These are phyloP conservation scores for Rheum nobile DNA, from an alignment of 148 eudicot species.

Conservation along the genomic window DNA sequence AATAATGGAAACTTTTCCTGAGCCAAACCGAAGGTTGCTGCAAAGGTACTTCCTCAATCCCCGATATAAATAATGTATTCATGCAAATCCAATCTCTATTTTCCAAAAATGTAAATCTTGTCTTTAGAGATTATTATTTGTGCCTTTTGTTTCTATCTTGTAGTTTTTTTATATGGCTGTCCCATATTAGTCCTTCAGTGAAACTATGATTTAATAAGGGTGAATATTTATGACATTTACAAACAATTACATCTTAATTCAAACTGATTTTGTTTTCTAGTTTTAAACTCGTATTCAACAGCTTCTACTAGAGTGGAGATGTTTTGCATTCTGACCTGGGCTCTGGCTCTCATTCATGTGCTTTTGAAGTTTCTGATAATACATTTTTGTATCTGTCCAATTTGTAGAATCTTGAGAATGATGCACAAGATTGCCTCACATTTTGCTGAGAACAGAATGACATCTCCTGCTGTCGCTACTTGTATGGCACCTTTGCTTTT, in stretches of 20 bases:
- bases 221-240: background rate
- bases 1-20: constrained; percentile 88
- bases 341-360: background rate
- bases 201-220: background rate
- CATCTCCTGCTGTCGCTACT: constrained; percentile 94
- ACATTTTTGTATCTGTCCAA: background rate
- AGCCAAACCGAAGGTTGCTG: constrained; percentile 84
- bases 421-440: constrained; percentile 82
- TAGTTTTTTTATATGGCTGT: background rate
- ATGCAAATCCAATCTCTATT: background rate
- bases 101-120: background rate
- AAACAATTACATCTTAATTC: background rate
- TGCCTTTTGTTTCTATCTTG: background rate
- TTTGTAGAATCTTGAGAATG: constrained; percentile 77
- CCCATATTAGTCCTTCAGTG: background rate
- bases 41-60: constrained; percentile 49
- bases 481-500: constrained; percentile 99
- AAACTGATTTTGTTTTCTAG: background rate
- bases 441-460: constrained; percentile 84
- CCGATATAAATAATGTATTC: background rate
- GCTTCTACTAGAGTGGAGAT: background rate
- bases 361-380: background rate
- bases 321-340: background rate
- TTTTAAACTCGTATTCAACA: background rate
- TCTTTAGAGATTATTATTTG: background rate